Evolutionary conservation across 306 rosid species (phyloP).

Genomic region (Acacia confusa): DNA sequence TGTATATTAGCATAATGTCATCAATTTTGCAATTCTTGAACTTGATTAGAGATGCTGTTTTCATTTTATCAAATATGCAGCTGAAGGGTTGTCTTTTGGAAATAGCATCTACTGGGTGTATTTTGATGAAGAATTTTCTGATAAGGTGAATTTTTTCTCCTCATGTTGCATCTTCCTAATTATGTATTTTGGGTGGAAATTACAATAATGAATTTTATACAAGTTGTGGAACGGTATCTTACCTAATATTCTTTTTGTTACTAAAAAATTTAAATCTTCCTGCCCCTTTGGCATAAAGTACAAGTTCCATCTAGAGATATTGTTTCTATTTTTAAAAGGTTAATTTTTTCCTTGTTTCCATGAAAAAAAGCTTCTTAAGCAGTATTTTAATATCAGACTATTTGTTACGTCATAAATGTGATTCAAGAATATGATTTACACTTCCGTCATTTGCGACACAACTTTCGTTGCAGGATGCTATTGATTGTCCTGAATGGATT

Average conservation of each 20-base stretch:
- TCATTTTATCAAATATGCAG: conserved; percentile 56
- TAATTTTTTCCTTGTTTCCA: background rate
- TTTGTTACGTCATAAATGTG: background rate
- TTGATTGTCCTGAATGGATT: conserved; percentile 97
- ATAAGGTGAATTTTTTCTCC: conserved; percentile 56
- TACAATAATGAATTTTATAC: conserved; percentile 16
- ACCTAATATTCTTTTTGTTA: conserved; percentile 35
- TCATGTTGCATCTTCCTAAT: conserved; percentile 1
- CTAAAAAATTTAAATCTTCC: conserved; percentile 84
- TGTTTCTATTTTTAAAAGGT: background rate
- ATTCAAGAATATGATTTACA: background rate
- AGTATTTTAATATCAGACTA: conserved; percentile 21
- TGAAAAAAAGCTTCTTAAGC: background rate
- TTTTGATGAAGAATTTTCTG: conserved; percentile 83
- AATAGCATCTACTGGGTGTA: conserved; percentile 85
- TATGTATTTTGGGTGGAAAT: background rate
- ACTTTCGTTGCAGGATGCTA: conserved; percentile 75
- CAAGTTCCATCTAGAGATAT: conserved; percentile 92
- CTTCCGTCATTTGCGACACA: background rate
- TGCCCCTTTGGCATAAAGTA: conserved; percentile 93
- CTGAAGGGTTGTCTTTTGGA: conserved; percentile 81
- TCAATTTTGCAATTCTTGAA: conserved; percentile 34
- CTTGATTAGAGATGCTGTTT: conserved; percentile 40
- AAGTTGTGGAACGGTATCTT: background rate
- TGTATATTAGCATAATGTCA: background rate